Conservation (phyloP, 495 filamentous ascomycete genomes). For the Penicillium tannophilum region DNA sequence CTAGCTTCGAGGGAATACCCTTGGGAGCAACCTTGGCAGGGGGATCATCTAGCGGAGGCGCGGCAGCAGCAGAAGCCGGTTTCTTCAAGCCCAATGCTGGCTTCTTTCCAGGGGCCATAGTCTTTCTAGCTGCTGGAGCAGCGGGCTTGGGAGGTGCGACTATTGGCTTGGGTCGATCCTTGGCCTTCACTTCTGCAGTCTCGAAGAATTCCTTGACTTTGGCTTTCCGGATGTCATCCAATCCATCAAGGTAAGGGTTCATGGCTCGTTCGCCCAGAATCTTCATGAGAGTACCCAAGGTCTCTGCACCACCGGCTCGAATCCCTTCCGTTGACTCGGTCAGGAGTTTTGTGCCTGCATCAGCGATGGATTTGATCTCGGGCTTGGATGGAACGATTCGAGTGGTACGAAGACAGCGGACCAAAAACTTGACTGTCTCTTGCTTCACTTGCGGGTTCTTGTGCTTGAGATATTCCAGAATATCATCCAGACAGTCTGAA, state of each 20-base stretch:
- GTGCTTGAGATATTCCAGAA: conserved; percentile 78
- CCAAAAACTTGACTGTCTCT: conserved; percentile 86
- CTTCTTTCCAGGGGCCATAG: conserved; percentile 52
- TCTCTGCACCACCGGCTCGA: conserved; percentile 85
- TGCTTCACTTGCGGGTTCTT: conserved; percentile 99
- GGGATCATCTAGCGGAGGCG: conserved; percentile 58
- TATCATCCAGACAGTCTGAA: conserved; percentile 86
- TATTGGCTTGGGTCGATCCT: conserved; percentile 89
- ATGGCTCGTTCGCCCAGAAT: conserved; percentile 97
- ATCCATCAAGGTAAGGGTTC: conserved; percentile 89
- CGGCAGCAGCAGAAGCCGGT: conserved; percentile 59
- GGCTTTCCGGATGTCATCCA: conserved; percentile 93
- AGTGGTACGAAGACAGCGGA: conserved; percentile 83
- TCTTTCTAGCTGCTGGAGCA: conserved; percentile 48
- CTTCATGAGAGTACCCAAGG: conserved; percentile 95
- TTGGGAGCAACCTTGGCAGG: conserved; percentile 61
- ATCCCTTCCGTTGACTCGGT: conserved; percentile 84
- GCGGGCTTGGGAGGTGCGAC: conserved; percentile 63
- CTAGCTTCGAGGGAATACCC: conserved; percentile 62
- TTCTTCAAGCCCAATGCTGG: conserved; percentile 52
- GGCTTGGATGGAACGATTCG: conserved; percentile 78
- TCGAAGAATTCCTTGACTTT: conserved; percentile 97
- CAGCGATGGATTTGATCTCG: conserved; percentile 83
- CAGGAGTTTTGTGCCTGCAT: conserved; percentile 82
- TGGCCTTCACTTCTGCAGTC: conserved; percentile 91